Evolutionary conservation across 768 basidiomycete species (phyloP).

Genomic region (Rhodotorula paludigena): DNA sequence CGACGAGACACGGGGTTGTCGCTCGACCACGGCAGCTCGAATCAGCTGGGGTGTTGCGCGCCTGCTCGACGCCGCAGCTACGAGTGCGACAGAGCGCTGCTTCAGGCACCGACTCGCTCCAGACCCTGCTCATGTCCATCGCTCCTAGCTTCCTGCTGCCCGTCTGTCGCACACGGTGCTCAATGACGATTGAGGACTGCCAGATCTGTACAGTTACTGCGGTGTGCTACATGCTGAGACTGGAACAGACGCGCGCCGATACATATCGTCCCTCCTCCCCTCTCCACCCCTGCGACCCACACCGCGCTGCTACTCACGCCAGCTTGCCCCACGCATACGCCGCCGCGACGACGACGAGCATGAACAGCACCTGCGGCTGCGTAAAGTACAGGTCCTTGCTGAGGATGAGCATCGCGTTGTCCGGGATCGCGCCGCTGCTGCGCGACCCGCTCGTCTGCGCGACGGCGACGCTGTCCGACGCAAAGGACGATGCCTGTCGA

Average conservation of each 20-base stretch:
- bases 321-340: conserved; percentile 12
- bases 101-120: no score
- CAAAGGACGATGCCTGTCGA: no score
- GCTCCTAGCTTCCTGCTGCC: no score
- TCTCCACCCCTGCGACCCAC: neutral
- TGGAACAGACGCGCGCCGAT: neutral
- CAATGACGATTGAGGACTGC: no score
- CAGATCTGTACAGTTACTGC: neutral
- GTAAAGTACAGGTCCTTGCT: conserved; percentile 38
- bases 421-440: neutral
- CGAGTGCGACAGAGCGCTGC: no score
- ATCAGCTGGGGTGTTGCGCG: no score
- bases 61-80: no score
- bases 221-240: no score
- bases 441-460: neutral
- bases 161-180: no score
- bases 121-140: no score
- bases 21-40: no score
- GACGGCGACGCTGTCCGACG: neutral
- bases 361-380: conserved; percentile 18
- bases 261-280: neutral
- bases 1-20: no score
- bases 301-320: neutral
- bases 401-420: conserved; percentile 38
- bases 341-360: conserved; percentile 6